Base-by-base conservation (phyloP, 306 rosid genomes). In the Biancaea sappan region DNA sequence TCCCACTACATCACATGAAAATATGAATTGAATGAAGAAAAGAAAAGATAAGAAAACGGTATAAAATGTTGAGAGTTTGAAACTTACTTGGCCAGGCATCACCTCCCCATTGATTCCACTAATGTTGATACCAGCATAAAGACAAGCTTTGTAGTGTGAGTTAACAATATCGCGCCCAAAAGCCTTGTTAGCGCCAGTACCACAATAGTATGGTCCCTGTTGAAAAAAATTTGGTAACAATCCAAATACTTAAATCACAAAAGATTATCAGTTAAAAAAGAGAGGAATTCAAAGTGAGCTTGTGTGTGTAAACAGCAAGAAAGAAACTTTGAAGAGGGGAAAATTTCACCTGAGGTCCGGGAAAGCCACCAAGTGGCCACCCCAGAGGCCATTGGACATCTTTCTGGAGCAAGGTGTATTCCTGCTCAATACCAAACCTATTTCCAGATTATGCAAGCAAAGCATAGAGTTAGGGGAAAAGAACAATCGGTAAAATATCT, bases 51-150 rank as follows among this genome's bases (percentile, higher is more conserved):
- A 41, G 19, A 51, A 52, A 32, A 18, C 5, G 34, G 5, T 31
- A 63, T 69, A 24, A 29, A 5, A 10, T 25, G 21, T 15, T 44
- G 8, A 5, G 11, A 51, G 44, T 76, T 40, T 22, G n/a, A 12
- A 14, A 51, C 25, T 73, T 51, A 91, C 99, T 77, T 94, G 99
- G 35, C 96, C 99, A 0, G 99, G 99, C 99, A 94, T 92, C 53
- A 94, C 99, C 84, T 94, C 99, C 58, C 95, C 97, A 1, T 94
- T 92, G 72, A 92, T 87, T 22, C 97, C 99, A 68, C 99, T 84
- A 59, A 94, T 84, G 84, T 90, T 91, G 60, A 94, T 53, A 69
- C 99, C 99, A 0, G 99, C 96, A 77, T 87, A 94, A 1, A 94
- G 68, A 72, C 97, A 92, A 9, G 97, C 99, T 86, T 94, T 92